Base-by-base conservation (phyloP, 1,284 basidiomycete genomes). In the Singerocomus rubriflavus region DNA sequence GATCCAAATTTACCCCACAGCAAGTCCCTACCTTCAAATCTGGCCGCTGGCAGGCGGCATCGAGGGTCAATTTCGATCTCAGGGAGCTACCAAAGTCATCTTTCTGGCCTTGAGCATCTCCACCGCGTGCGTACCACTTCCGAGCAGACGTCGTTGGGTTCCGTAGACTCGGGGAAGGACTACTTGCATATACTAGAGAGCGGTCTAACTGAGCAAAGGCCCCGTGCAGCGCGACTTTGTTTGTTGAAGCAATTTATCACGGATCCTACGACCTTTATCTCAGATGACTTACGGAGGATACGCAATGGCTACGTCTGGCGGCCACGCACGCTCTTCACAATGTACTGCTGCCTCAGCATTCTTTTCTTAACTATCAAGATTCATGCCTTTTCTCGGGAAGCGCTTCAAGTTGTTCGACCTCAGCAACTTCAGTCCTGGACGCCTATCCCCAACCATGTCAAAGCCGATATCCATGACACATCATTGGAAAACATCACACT, bases 31-130 rank as follows among this genome's bases (percentile, higher is more conserved):
- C 63, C 63, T 32, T 55, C 53, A 13, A 61, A 61, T 30, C 45
- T 64, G n/a, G 33, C 44, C 32, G 46, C 48, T 13, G 38, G 52
- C 37, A 58, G 58, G 39, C 47, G 55, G n/a, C 49, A 59, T 43
- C 56, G 45, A 35, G 54, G 57, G 7, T 66, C 64, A 25, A 62
- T 66, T 25, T 66, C 66, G 21, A 64, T 62, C 43, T 73, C 70
- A 12, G 71, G 69, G 44, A 76, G 73, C 53, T 69, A 78, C 46
- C 75, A 78, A 48, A 75, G 72, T 46, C 72, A 76, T 56, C 64
- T 78, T 29, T 78, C 74, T 14, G 65, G 64, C 13, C 61, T 69
- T 8, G 72, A 71, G 32, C 69, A 75, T n/a, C 65, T 71, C 33
- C 71, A 77, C 52, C 76, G 78, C 43, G 52, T 63, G 36, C 63